Evolutionary conservation across 2,329 filamentous ascomycete species (phyloP), one percentile per base, ranked within the genome.

Genomic region (Phialemonium atrogriseum): DNA sequence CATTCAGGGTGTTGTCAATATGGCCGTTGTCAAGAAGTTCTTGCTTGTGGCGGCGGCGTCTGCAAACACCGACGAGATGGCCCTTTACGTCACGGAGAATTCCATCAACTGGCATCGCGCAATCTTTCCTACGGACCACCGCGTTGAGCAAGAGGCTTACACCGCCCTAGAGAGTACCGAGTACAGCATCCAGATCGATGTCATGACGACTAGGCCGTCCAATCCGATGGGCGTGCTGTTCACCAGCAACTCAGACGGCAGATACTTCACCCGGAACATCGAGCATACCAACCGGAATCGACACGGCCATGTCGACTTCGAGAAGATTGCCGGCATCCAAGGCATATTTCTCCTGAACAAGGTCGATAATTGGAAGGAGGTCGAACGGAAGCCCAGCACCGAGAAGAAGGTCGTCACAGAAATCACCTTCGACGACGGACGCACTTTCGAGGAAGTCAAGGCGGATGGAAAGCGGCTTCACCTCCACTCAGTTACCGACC

Each of bases 121-220:
- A 37, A 76, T 94, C 50, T 96, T 98, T 56, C 81, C 79, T 7
- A 76, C 77, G 26, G 80, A 84, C 39, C 87, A 94, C 55, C 84
- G 69, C 24, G 59, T 88, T 47, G 72, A 86, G 39, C 82, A 94
- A 52, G 76, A 89, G 51, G 85, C 84, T 3, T 98, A 95, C 56
- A 98, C 91, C 0, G 73, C 98, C 28, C 70, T 98, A 24, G 89
- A 96, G 59, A 91, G 88, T 49, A 96, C 91, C 24, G 89, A 94
- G 52, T 95, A 98, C 64, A 95, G 89, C 62, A 87, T 98, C 46
- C 89, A 96, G 59, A 78, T 98, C 34, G 88, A 96, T 56, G 88
- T 96, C 41, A 80, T 89, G 71, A 85, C 81, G 2, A 66, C 66
- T 23, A 65, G 63, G 26, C 70, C 70, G 10, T 71, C 69, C 2